Evolutionary conservation across 1,284 basidiomycete species (phyloP).

Genomic region (Ustilago crameri): DNA sequence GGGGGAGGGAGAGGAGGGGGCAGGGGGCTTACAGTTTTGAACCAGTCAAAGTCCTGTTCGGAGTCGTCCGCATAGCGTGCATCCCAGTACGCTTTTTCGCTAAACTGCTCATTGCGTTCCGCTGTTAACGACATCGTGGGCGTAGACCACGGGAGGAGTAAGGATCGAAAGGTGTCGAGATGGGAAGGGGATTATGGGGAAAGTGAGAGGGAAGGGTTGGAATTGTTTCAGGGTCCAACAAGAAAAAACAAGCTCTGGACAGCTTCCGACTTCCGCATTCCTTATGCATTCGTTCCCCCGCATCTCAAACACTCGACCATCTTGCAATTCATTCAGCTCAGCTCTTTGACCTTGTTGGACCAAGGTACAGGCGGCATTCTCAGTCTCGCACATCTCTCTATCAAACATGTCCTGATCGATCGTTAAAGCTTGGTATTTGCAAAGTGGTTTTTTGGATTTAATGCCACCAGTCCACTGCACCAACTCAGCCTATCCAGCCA

Average conservation of each 20-base stretch:
- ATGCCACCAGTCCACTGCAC: not conserved
- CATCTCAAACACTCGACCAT: too few species aligned
- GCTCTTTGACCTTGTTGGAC: too few species aligned
- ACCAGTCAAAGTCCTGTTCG: conserved; percentile 62
- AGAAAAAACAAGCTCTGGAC: not conserved
- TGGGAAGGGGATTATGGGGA: too few species aligned
- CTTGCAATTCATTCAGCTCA: too few species aligned
- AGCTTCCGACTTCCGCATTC: not conserved
- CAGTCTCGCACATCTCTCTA: too few species aligned
- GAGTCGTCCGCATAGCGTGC: conserved; percentile 46
- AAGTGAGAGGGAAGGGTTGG: too few species aligned
- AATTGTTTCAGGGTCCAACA: not conserved
- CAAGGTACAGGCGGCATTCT: too few species aligned
- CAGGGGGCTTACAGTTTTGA: conserved; percentile 40
- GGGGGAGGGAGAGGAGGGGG: not conserved
- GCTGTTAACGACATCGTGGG: conserved; percentile 37
- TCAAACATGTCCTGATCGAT: not conserved
- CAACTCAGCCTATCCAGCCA: too few species aligned
- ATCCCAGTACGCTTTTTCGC: conserved; percentile 60
- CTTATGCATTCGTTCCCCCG: not conserved
- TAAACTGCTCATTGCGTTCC: conserved; percentile 53
- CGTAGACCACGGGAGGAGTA: too few species aligned
- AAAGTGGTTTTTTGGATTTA: not conserved
- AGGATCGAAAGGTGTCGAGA: not conserved
- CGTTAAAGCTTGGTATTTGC: not conserved